These are phyloP conservation scores for Trypanosoma conorhini DNA, from an alignment of 208 protist species.

Conservation along the genomic window DNA sequence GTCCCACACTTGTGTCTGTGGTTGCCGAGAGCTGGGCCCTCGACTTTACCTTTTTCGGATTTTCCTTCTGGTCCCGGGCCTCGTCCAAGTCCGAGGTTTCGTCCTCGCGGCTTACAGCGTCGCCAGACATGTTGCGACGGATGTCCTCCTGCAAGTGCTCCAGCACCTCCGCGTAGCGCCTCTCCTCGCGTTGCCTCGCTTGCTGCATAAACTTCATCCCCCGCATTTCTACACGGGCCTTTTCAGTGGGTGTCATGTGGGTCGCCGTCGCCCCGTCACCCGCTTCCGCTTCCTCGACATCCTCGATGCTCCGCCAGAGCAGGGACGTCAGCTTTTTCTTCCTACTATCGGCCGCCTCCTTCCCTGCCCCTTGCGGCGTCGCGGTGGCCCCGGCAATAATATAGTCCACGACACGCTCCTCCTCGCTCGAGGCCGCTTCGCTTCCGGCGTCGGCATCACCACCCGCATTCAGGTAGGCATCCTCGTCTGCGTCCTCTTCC, in stretches of 20 bases:
- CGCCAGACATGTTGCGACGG: constrained; percentile 34
- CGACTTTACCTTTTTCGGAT: neutral
- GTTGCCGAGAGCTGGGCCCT: neutral
- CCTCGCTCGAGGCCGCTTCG: constrained; percentile 59
- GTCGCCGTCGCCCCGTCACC: constrained; percentile 17
- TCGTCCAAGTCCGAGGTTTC: constrained; percentile 20
- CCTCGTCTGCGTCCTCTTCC: constrained; percentile 84
- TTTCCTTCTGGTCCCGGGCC: constrained; percentile 8
- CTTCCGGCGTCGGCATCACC: constrained; percentile 27
- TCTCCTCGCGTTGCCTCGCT: constrained; percentile 64
- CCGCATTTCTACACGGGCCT: constrained; percentile 65
- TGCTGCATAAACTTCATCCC: constrained; percentile 90
- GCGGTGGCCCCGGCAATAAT: constrained; percentile 44
- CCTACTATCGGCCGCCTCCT: neutral
- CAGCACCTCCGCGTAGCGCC: constrained; percentile 57
- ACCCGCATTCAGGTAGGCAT: constrained; percentile 62
- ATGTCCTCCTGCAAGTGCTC: constrained; percentile 57
- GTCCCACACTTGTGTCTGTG: constrained; percentile 7
- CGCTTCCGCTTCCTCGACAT: constrained; percentile 19
- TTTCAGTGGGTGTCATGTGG: constrained; percentile 46
- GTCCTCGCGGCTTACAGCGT: constrained; percentile 15
- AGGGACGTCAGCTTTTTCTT: constrained; percentile 45
- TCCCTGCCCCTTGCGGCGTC: constrained; percentile 8
- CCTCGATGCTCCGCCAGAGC: constrained; percentile 49
- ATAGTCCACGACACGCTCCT: constrained; percentile 85